phyloP scores from a whole-genome alignment of 2,329 filamentous ascomycete genomes.

The Aspergillus sp. region DNA sequence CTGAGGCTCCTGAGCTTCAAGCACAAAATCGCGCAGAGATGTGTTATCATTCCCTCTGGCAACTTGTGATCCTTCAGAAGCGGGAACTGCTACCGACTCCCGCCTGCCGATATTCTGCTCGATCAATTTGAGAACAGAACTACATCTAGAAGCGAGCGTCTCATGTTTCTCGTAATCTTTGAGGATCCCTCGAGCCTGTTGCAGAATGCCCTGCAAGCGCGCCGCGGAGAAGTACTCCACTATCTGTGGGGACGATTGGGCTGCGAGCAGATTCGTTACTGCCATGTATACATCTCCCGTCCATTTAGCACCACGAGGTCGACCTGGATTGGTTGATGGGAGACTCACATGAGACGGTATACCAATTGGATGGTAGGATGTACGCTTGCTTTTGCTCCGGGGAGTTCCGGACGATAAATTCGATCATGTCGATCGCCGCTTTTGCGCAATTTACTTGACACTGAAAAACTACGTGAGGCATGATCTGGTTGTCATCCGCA shows the following conservation, averaged over 20 bases:
- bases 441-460: neutral
- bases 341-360: neutral
- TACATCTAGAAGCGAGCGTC: neutral
- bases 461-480: neutral
- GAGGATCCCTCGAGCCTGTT: neutral
- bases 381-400: neutral
- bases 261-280: constrained; percentile 11
- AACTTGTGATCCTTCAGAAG: neutral
- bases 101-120: neutral
- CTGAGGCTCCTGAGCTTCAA: neutral
- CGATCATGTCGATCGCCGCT: neutral
- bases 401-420: neutral
- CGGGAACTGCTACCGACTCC: neutral
- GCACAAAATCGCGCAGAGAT: neutral
- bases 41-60: neutral
- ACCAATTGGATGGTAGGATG: neutral
- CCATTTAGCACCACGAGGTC: neutral
- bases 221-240: constrained; percentile 6
- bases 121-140: neutral
- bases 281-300: constrained; percentile 13
- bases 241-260: constrained; percentile 6
- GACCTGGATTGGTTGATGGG: neutral
- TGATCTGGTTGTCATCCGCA: neutral
- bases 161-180: neutral
- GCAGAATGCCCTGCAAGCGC: neutral